These are phyloP conservation scores for Botryococcus braunii DNA, from an alignment of 163 green algal species.

Conservation along the genomic window DNA sequence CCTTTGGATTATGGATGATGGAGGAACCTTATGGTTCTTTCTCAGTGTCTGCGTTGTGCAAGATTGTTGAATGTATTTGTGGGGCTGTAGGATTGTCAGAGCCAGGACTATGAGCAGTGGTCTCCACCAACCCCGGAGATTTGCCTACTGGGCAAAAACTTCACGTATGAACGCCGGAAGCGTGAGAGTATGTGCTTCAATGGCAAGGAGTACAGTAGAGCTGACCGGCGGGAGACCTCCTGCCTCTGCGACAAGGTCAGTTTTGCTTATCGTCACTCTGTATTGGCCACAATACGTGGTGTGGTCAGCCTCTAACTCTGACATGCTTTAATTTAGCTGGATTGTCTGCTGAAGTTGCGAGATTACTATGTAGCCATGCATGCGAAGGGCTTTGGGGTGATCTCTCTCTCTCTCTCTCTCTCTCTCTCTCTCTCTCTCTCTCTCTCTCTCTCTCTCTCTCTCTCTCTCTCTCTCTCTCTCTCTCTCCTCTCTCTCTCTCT, in stretches of 20 bases:
- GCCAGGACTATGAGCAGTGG: constrained; percentile 39
- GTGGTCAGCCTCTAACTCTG: not conserved
- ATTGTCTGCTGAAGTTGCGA: not conserved
- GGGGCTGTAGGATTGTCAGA: constrained; percentile 33
- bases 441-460: no score
- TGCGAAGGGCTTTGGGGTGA: no score
- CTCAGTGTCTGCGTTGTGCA: no score
- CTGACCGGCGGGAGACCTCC: not conserved
- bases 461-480: no score
- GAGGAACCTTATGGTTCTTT: no score
- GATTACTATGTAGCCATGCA: not conserved
- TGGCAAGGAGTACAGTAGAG: constrained; percentile 9
- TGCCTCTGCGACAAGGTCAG: constrained; percentile 23
- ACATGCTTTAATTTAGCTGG: not conserved
- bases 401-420: no score
- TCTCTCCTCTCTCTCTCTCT: no score
- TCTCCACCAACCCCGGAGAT: constrained; percentile 5
- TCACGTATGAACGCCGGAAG: constrained; percentile 23
- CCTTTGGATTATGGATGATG: no score
- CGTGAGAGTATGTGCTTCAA: constrained; percentile 33
- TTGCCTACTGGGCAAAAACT: constrained; percentile 36
- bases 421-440: no score
- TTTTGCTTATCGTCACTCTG: not conserved
- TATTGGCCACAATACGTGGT: not conserved
- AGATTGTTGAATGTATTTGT: no score